Evolutionary conservation across 352 stramenopile genomes (phyloP).

Genomic region (Phytophthora pisi): DNA sequence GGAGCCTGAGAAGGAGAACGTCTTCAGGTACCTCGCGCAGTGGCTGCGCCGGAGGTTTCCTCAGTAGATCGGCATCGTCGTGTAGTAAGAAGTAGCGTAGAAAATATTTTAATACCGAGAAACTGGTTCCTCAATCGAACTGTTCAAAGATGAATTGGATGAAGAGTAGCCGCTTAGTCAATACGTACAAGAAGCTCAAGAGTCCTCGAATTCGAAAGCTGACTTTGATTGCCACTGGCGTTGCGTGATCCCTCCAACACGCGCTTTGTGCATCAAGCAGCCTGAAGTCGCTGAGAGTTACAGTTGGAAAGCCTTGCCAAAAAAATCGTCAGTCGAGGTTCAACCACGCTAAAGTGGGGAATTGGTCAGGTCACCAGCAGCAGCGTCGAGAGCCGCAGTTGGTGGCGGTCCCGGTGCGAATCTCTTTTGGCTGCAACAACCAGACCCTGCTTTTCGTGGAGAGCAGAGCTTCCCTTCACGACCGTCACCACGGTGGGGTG

Average conservation of each 20-base stretch:
- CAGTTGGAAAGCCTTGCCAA: background rate
- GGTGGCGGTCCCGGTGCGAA: background rate
- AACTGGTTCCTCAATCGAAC: background rate
- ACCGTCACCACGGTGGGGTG: background rate
- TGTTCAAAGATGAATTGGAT: too few species aligned
- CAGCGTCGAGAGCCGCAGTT: background rate
- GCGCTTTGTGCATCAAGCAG: background rate
- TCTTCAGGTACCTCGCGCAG: slow-evolving; percentile 35
- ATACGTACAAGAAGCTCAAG: background rate
- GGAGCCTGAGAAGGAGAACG: slow-evolving; percentile 54
- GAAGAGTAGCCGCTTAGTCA: background rate
- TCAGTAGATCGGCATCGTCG: slow-evolving; percentile 10
- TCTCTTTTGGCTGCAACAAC: background rate
- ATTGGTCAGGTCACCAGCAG: background rate
- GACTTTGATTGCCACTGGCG: background rate
- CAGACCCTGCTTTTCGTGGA: background rate
- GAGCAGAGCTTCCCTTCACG: background rate
- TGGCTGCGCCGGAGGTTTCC: slow-evolving; percentile 38
- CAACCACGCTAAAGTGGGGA: background rate
- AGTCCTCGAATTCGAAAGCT: background rate
- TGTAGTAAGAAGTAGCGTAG: background rate
- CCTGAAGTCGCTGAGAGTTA: background rate
- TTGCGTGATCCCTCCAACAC: slow-evolving; percentile 2
- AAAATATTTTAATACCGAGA: background rate
- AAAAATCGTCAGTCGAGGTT: slow-evolving; percentile 1